Conservation (phyloP, 2,329 filamentous ascomycete genomes). For the Nakataea oryzae region DNA sequence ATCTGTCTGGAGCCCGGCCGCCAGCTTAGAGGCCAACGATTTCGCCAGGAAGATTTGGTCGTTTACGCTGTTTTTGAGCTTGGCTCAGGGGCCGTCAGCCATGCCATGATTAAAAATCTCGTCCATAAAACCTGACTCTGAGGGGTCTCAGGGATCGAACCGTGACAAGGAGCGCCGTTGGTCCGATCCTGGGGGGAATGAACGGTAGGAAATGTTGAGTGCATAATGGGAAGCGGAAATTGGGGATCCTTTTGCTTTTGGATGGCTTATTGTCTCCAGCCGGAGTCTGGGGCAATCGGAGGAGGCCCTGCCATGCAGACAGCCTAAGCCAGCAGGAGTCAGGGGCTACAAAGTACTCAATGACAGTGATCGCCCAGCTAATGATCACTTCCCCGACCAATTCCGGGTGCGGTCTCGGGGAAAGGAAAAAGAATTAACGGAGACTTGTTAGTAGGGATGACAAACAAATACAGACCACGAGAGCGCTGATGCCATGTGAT, state of each 20-base stretch:
- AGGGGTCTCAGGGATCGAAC: neutral
- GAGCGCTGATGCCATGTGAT: too few relatives aligned
- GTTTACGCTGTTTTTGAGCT: neutral
- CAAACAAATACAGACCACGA: neutral
- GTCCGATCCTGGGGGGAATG: neutral
- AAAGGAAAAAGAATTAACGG: neutral
- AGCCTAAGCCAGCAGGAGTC: too few relatives aligned
- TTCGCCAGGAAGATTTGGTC: constrained; percentile 6
- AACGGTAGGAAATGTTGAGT: neutral
- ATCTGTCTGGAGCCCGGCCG: neutral
- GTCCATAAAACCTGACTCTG: neutral
- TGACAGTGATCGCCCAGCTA: neutral
- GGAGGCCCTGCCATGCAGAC: too few relatives aligned
- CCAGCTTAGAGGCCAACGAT: constrained; percentile 1
- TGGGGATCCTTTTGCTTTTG: neutral
- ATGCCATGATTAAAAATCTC: neutral
- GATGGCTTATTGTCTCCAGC: neutral
- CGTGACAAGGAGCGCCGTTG: neutral
- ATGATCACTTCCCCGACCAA: neutral
- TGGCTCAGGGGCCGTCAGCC: neutral
- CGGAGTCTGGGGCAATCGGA: neutral
- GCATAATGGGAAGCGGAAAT: neutral
- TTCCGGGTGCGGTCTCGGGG: neutral
- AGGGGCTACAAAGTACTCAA: too few relatives aligned
- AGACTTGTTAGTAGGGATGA: neutral